Base-by-base conservation (phyloP, 2,329 filamentous ascomycete species). In the Alternaria brassicicola region DNA sequence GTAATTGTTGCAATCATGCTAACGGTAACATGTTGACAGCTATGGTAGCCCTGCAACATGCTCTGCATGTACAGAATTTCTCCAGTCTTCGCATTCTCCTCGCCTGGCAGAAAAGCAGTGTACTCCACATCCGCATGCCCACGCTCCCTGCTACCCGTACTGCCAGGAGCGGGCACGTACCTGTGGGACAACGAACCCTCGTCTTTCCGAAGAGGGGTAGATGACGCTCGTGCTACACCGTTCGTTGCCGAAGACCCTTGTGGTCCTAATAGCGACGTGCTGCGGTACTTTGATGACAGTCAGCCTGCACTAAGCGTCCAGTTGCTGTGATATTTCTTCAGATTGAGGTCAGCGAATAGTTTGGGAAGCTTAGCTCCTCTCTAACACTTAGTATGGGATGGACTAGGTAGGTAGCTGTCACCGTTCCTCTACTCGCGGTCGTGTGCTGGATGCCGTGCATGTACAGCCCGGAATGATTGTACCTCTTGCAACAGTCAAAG, bases 281-380 rank as follows among this genome's bases (percentile, higher is more conserved):
- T 66, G 19, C 72, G 67, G 49, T 78, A 79, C 2, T 67, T 69
- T 3, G 67, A 68, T 4, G 73, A 72, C 58, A 76, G 72, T 78
- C 77, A 80, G 26, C 71, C 67, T 4, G 79, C 78, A 9, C 69
- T 73, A 25, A 84, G 62, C 4, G 71, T 71, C 58, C 78, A 81
- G 1, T 75, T 76, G 28, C 73, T 67, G 15, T 60, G 65, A 21
- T 74, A 69, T 39, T 74, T 69, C 26, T 78, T 63, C 13, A 85
- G 62, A 25, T 85, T 79, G 9, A 88, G 78, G 0, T 81, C 75
- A n/a, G 81, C 81, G 61, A 79, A 86, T 0, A 87, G 61, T 72
- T 88, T 88, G 0, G 85, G 81, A 88, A 85, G 0, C 86, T 86
- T 0, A 88, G 77, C 62, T 88, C 86, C 45, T 88, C 86, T 1